phyloP scores from a whole-genome alignment of 179 eudicot genomes.

The Nepenthes alata region DNA sequence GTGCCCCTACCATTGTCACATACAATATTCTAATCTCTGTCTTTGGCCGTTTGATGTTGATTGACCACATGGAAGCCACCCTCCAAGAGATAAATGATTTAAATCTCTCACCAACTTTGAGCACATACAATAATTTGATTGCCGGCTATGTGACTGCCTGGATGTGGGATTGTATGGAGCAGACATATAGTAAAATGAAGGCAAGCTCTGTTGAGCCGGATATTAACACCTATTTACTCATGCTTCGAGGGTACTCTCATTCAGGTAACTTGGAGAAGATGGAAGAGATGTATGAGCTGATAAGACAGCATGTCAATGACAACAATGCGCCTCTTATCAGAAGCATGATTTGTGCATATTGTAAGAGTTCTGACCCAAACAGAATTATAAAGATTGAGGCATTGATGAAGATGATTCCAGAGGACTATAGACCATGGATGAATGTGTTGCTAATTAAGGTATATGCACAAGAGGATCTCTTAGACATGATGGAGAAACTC shows the following conservation, averaged over 20 bases:
- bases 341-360: conserved; percentile 67
- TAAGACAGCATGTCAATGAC: conserved; percentile 18
- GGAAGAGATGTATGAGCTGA: conserved; percentile 56
- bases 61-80: conserved; percentile 76
- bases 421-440: conserved; percentile 57
- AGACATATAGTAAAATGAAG: conserved; percentile 39
- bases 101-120: conserved; percentile 38
- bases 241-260: conserved; percentile 79
- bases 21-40: conserved; percentile 71
- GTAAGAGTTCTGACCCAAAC: conserved; percentile 33
- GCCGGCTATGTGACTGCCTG: conserved; percentile 78
- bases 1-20: conserved; percentile 56
- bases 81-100: conserved; percentile 36
- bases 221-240: conserved; percentile 37
- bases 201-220: conserved; percentile 34
- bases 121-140: conserved; percentile 57
- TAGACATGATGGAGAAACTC: conserved; percentile 60
- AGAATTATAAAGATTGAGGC: conserved; percentile 42
- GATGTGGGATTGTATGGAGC: conserved; percentile 96
- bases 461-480: conserved; percentile 51
- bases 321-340: conserved; percentile 22
- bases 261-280: conserved; percentile 62
- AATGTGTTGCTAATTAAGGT: conserved; percentile 48
- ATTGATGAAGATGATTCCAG: conserved; percentile 40
- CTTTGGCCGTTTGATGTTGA: conserved; percentile 58